Evolutionary conservation across 1,139 yeast genomes (phyloP).

Genomic region (Lodderomyces metapsilosis): DNA sequence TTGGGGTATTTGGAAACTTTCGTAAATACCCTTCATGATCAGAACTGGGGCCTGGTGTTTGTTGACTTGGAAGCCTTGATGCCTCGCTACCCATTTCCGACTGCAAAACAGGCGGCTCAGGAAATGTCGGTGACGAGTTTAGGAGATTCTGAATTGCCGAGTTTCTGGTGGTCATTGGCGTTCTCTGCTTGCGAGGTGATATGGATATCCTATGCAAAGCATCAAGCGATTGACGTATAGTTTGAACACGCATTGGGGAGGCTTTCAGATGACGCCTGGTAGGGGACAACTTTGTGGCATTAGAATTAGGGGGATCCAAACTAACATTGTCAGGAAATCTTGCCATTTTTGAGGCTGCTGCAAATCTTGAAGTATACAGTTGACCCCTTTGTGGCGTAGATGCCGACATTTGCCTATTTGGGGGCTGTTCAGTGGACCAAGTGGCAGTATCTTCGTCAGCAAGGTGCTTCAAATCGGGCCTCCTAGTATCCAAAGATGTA

Average conservation of each 20-base stretch:
- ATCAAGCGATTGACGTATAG: constrained; percentile 38
- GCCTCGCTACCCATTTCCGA: constrained; percentile 29
- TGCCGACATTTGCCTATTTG: constrained; percentile 23
- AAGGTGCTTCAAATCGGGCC: constrained; percentile 22
- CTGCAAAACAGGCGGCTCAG: constrained; percentile 43
- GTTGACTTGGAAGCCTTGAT: constrained; percentile 5
- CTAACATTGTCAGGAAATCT: constrained; percentile 8
- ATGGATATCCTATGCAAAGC: constrained; percentile 23
- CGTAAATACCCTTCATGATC: constrained; percentile 30
- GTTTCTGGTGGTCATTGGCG: constrained; percentile 25
- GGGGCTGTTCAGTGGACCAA: constrained; percentile 36
- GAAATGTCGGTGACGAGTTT: constrained; percentile 53
- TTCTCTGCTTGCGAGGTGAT: constrained; percentile 15
- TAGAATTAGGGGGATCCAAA: constrained; percentile 10
- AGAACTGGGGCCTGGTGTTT: constrained; percentile 9
- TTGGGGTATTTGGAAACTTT: constrained; percentile 52
- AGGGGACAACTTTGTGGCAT: constrained; percentile 4
- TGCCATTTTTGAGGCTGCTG: constrained; percentile 2
- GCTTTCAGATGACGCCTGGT: constrained; percentile 7
- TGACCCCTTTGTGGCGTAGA: constrained; percentile 36
- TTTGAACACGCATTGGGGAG: constrained; percentile 20
- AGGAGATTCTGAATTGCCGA: constrained; percentile 42
- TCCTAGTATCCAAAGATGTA: constrained; percentile 17
- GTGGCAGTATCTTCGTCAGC: constrained; percentile 36
- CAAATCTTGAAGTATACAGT: constrained; percentile 1